phyloP scores from a whole-genome alignment of 805 yeast species.

The Candida chilensis region DNA sequence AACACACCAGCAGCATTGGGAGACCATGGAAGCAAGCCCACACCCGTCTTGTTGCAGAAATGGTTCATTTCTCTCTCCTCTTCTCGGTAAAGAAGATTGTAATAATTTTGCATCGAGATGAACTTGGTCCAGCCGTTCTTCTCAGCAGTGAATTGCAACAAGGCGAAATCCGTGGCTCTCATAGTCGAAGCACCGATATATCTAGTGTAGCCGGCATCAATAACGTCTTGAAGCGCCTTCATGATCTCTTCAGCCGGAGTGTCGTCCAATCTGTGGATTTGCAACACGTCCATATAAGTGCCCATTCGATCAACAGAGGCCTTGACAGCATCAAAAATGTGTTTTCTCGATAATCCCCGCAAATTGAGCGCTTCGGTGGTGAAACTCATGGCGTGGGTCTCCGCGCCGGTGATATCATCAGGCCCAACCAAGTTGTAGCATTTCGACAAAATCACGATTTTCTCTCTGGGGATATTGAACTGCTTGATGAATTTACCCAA shows the following conservation, averaged over 20 bases:
- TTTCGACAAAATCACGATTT: conserved; percentile 49
- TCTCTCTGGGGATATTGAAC: conserved; percentile 42
- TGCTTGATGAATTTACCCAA: conserved; percentile 45
- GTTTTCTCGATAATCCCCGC: conserved; percentile 35
- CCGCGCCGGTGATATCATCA: background rate
- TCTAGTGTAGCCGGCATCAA: conserved; percentile 33
- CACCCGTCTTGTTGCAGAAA: conserved; percentile 40
- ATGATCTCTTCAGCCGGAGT: conserved; percentile 45
- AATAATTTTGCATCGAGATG: conserved; percentile 48
- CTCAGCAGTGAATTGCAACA: conserved; percentile 48
- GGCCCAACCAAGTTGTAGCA: conserved; percentile 10
- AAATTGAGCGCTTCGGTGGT: conserved; percentile 13
- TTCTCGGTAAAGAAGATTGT: conserved; percentile 51
- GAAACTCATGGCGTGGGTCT: background rate
- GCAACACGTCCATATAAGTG: conserved; percentile 43
- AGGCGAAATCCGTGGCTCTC: conserved; percentile 46
- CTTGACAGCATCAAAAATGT: conserved; percentile 33
- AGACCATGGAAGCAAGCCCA: conserved; percentile 55
- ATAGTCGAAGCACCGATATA: conserved; percentile 61
- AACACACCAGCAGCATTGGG: conserved; percentile 49
- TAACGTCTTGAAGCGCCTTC: conserved; percentile 46
- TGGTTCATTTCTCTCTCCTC: conserved; percentile 57
- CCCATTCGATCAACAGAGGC: conserved; percentile 37
- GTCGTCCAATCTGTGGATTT: conserved; percentile 47
- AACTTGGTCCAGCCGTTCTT: conserved; percentile 48